Conservation (phyloP, 1,284 basidiomycete genomes). For the Inonotus obliquus region DNA sequence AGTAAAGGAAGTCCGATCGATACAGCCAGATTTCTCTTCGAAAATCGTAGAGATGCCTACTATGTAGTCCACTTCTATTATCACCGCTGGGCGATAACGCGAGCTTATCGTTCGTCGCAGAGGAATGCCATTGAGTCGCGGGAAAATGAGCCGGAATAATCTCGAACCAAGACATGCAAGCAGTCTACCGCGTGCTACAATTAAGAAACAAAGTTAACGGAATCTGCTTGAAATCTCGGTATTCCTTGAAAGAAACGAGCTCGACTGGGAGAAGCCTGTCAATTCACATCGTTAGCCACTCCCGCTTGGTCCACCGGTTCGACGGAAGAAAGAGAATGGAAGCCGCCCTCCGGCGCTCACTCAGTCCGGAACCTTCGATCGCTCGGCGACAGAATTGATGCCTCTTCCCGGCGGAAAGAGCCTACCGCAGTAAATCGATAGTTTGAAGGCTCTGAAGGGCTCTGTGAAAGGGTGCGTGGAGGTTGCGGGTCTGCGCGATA, state of each 20-base stretch:
- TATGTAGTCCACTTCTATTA: not conserved
- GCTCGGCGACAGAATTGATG: not conserved
- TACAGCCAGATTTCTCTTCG: not conserved
- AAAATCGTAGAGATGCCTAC: not conserved
- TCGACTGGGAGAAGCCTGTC: not conserved
- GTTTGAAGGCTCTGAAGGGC: not conserved
- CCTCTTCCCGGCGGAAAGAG: not conserved
- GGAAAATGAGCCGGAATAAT: too few species aligned
- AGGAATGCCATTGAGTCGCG: too few species aligned
- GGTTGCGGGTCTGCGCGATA: not conserved
- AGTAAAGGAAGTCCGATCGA: not conserved
- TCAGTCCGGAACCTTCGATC: not conserved
- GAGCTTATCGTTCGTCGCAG: not conserved
- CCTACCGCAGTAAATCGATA: constrained; percentile 7
- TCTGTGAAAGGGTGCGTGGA: not conserved
- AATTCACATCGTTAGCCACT: not conserved
- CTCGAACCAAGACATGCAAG: too few species aligned
- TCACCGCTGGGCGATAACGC: not conserved
- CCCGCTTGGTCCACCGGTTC: not conserved
- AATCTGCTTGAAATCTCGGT: not conserved
- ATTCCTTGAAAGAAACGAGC: not conserved
- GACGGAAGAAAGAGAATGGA: constrained; percentile 6
- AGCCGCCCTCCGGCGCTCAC: not conserved
- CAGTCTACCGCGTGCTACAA: too few species aligned
- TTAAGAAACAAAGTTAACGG: too few species aligned